Percentiles rank a stretch among this genome's conserved stretches.
Evolutionary conservation across 768 basidiomycete species (phyloP).

Genomic region (Tulasnella sp.): DNA sequence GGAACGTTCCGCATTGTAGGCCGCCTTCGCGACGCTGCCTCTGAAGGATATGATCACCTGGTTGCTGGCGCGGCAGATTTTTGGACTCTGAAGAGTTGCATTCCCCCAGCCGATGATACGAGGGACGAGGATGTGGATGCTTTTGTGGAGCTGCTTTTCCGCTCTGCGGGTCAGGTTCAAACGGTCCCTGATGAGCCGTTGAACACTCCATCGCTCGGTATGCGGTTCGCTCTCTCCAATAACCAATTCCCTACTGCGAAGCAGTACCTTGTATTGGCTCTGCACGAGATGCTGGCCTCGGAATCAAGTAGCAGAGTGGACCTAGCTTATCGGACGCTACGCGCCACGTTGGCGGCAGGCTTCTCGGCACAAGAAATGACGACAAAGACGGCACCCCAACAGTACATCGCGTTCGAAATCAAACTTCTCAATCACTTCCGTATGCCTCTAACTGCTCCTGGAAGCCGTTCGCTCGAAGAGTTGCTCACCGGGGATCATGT

Average conservation of each 20-base stretch:
- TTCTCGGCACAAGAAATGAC: not conserved
- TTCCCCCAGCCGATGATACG: conserved; percentile 55
- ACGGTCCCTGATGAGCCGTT: conserved; percentile 57
- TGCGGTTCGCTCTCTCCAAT: conserved; percentile 44
- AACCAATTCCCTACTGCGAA: conserved; percentile 38
- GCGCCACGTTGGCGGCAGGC: conserved; percentile 47
- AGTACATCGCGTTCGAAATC: conserved; percentile 16
- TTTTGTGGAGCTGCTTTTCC: conserved; percentile 62
- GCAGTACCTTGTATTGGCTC: conserved; percentile 45
- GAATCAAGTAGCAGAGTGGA: conserved; percentile 50
- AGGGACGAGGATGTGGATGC: conserved; percentile 66
- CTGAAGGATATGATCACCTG: conserved; percentile 42
- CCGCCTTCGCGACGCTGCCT: conserved; percentile 53
- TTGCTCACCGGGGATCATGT: not conserved
- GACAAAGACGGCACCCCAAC: not conserved
- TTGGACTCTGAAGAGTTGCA: conserved; percentile 79
- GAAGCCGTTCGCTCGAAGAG: conserved; percentile 14
- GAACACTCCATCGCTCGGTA: conserved; percentile 44
- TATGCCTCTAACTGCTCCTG: not conserved
- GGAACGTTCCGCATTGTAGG: conserved; percentile 77
- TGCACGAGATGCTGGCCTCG: conserved; percentile 59
- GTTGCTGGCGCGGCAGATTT: conserved; percentile 57
- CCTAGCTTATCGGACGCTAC: conserved; percentile 61
- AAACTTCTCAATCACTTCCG: conserved; percentile 14
- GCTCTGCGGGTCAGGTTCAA: conserved; percentile 57